Conservation (phyloP, 176 grass and related monocot species). For the Avena sativa region DNA sequence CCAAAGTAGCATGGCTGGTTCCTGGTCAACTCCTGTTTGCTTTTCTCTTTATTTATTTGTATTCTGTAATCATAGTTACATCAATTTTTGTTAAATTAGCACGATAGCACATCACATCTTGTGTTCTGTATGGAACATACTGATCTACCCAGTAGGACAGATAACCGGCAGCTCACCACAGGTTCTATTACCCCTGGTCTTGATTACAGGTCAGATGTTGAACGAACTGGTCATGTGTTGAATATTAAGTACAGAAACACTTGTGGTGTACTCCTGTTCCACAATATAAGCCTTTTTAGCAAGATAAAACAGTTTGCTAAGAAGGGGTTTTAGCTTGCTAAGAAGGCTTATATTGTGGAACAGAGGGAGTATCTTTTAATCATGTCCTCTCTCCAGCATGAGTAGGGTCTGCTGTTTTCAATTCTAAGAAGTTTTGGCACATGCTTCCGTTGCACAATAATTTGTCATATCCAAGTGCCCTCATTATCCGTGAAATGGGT, state of each 20-base stretch:
- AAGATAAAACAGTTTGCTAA: too few relatives aligned
- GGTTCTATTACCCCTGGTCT: background rate
- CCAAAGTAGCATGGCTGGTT: conserved; percentile 10
- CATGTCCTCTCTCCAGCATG: background rate
- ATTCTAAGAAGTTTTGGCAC: background rate
- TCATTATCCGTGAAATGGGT: conserved; percentile 31
- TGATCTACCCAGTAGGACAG: background rate
- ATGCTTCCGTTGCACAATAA: conserved; percentile 12
- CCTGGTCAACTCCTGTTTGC: background rate
- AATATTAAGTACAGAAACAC: background rate
- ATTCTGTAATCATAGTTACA: background rate
- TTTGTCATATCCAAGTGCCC: conserved; percentile 12
- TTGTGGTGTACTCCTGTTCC: background rate
- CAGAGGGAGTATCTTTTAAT: background rate
- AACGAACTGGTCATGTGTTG: background rate
- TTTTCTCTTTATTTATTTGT: conserved; percentile 10
- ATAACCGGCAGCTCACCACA: background rate
- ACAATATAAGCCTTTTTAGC: too few relatives aligned
- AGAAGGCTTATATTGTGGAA: too few relatives aligned
- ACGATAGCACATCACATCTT: background rate
- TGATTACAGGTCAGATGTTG: background rate
- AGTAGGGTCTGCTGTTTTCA: conserved; percentile 18
- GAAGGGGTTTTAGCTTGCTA: too few relatives aligned
- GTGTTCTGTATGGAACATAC: background rate
- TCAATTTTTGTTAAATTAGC: conserved; percentile 8